Evolutionary conservation across 2,329 filamentous ascomycete genomes (phyloP), one percentile per base, ranked within the genome.

Genomic region (Claviceps sp.): DNA sequence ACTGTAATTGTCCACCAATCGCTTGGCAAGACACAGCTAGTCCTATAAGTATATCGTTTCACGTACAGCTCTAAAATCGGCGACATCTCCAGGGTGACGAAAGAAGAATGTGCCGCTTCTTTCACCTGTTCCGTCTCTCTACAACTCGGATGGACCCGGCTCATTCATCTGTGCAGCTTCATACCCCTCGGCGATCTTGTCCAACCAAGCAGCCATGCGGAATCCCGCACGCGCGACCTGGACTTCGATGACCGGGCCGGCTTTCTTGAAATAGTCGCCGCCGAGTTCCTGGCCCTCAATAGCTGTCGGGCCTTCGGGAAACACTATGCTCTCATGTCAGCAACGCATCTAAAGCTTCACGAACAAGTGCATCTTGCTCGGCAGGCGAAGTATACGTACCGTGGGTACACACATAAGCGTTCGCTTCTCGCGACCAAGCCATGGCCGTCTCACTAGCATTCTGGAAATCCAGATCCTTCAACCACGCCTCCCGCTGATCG

Each of bases 201-300:
- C 82, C 55, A 87, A 67, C 80, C 81, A 87, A 19, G 75, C 75
- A 2, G 79, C 84, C 63, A 88, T 72, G 48, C 85, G 75, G 63
- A 80, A 85, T 11, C 85, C 85, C 4, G 81, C 85, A 56, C 77
- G 78, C 7, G 84, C 84, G 55, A 89, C 72, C 62, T 84, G 79
- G 54, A 77, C 62, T 65, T 87, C 80, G 46, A 87, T 72, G 53
- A 82, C 76, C 19, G 76, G 78, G n/a, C 76, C 77, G 2, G 81
- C 82, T 37, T 72, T 73, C 37, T 80, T 71, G 60, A 80, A 86
- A 65, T 87, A 87, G 38, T 75, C 72, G 0, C 77, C 78, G 30
- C 74, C 74, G 24, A 87, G 70, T 61, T 86, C 82, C 64, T 80
- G 70, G 17, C 74, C 76, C 14, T 67, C 69, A 50, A 85, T 80